These are phyloP conservation scores for Populus euphratica DNA, from an alignment of 345 rosid species.

Conservation along the genomic window DNA sequence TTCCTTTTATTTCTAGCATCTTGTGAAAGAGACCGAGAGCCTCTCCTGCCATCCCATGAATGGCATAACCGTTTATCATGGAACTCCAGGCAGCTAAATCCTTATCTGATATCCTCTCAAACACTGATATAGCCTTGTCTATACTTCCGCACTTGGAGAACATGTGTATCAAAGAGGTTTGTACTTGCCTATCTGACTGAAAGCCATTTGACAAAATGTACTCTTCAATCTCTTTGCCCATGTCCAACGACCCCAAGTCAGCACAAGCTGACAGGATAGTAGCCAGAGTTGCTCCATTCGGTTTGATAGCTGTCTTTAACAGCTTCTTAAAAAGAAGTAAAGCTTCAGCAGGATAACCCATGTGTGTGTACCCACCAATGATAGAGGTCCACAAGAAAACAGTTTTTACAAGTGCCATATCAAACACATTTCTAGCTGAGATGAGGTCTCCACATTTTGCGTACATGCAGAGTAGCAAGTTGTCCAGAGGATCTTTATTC, in stretches of 20 bases:
- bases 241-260: conserved; percentile 12
- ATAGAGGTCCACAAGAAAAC: conserved; percentile 31
- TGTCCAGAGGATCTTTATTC: conserved; percentile 15
- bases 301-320: conserved; percentile 21
- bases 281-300: conserved; percentile 25
- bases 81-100: conserved; percentile 28
- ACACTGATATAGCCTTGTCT: conserved; percentile 20
- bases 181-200: conserved; percentile 14
- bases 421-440: conserved; percentile 26
- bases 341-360: conserved; percentile 26
- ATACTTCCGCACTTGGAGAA: conserved; percentile 29
- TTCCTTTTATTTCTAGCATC: conserved; percentile 17
- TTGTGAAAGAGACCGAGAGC: conserved; percentile 23
- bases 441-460: conserved; percentile 24
- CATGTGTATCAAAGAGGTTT: conserved; percentile 33
- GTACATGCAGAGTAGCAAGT: conserved; percentile 31
- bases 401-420: conserved; percentile 12
- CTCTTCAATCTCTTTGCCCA: conserved; percentile 25
- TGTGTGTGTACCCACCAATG: conserved; percentile 17
- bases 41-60: conserved; percentile 29
- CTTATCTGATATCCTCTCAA: conserved; percentile 12
- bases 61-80: conserved; percentile 31
- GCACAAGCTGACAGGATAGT: conserved; percentile 32
- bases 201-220: conserved; percentile 16
- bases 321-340: conserved; percentile 19